These are phyloP conservation scores for Tetrahymena malaccensis DNA, from an alignment of 73 alveolate species.

Conservation along the genomic window DNA sequence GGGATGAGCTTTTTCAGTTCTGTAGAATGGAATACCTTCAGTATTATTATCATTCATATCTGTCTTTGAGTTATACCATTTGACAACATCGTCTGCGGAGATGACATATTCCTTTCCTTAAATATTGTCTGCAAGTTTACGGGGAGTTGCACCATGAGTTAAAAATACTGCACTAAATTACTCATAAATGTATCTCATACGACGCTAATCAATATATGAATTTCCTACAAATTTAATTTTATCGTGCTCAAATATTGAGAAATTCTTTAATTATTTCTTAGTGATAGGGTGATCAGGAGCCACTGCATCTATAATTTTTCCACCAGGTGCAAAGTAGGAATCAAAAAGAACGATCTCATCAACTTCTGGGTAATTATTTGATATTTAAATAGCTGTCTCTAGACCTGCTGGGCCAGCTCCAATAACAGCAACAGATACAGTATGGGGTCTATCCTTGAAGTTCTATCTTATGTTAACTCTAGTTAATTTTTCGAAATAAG, in stretches of 20 bases:
- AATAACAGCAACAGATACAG: neutral
- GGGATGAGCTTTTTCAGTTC: neutral
- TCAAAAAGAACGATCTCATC: neutral
- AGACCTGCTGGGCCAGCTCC: neutral
- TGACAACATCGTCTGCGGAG: neutral
- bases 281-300: neutral
- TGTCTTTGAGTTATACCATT: neutral
- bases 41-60: neutral
- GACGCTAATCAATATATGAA: neutral
- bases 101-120: neutral
- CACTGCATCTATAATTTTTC: neutral
- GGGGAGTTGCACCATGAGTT: neutral
- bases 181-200: neutral
- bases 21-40: neutral
- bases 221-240: neutral
- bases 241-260: neutral
- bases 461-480: neutral
- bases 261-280: neutral
- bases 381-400: neutral
- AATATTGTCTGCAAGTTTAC: neutral
- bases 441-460: neutral
- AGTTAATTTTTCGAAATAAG: neutral
- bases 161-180: neutral
- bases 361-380: neutral
- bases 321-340: neutral